Base-by-base conservation (phyloP, 768 basidiomycete genomes). In the Dioszegia hungarica region DNA sequence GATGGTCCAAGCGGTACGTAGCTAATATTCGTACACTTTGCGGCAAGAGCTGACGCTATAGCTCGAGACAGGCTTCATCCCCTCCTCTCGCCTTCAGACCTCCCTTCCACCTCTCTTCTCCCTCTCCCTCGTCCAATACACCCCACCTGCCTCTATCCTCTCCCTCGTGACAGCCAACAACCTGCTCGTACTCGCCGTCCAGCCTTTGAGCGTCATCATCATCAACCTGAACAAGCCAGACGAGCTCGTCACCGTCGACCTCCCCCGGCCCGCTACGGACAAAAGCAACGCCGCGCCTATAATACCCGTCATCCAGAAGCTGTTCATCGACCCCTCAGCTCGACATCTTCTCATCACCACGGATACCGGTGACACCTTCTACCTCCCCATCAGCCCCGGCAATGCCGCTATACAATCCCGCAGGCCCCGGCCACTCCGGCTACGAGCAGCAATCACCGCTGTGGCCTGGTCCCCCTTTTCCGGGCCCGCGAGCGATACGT, bases 301-400 rank as follows among this genome's bases (percentile, higher is more conserved):
- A 12, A 39, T 36, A 3, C 64, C 63, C 15, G 46, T 53, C n/a
- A 84, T 97, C 44, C 78, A 86, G 79, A 87, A 87, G 70, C 77
- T 97, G 50, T 97, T 92, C 77, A 83, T 89, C 72, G 93, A 98
- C 75, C 93, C 93, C 14, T 88, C 91, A 0, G 93, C 93, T 3
- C 82, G 88, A 31, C 95, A 98, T 78, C 82, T 94, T 47, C 77
- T 98, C 38, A 81, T 94, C 51, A 89, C 90, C 0, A 92, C 91
- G 9, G 79, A 79, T 12, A 85, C 90, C 67, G 91, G 91, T 48
- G 93, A 99, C 72, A 93, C 90, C 60, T 97, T 89, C 85, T 97
- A 98, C 72, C 78, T 92, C 3, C 91, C 84, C 82, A 52, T 72
- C 39, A 63, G 62, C 50, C 62, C 57, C 34, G 61, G 63, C 3